A percentile compares a stretch with the other conserved stretches of the same genome.
These are phyloP conservation scores for Rhynchospora breviuscula DNA, from an alignment of 176 grass and related monocot species.

Conservation along the genomic window DNA sequence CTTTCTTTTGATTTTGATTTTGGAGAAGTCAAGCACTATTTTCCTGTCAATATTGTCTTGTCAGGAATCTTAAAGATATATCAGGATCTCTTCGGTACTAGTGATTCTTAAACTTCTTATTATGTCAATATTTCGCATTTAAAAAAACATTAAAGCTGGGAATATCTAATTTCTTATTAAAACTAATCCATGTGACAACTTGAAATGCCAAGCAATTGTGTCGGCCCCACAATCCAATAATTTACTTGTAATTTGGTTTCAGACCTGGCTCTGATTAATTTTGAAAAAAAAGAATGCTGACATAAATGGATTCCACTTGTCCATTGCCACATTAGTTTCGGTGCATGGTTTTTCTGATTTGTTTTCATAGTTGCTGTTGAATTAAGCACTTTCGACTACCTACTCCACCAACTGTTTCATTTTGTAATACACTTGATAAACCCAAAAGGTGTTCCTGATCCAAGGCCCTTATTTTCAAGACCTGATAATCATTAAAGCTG, in stretches of 20 bases:
- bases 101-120: neutral
- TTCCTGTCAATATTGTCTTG: slow-evolving; percentile 78
- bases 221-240: neutral
- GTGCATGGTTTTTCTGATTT: neutral
- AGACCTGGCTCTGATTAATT: neutral
- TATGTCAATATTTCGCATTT: neutral
- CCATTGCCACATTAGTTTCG: neutral
- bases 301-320: neutral
- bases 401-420: neutral
- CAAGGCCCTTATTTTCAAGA: neutral
- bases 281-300: neutral
- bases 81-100: slow-evolving; percentile 96
- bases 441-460: neutral
- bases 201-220: neutral
- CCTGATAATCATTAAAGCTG: neutral
- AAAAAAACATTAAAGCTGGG: neutral
- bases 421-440: slow-evolving; percentile 4
- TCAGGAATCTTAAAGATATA: slow-evolving; percentile 93
- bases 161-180: neutral
- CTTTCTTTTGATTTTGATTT: slow-evolving; percentile 80
- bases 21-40: slow-evolving; percentile 84
- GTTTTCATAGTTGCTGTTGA: neutral
- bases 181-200: neutral
- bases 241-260: neutral
- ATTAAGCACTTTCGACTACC: neutral